Conservation (phyloP, 148 eudicot genomes). For the Rhododendron kiyosumense region DNA sequence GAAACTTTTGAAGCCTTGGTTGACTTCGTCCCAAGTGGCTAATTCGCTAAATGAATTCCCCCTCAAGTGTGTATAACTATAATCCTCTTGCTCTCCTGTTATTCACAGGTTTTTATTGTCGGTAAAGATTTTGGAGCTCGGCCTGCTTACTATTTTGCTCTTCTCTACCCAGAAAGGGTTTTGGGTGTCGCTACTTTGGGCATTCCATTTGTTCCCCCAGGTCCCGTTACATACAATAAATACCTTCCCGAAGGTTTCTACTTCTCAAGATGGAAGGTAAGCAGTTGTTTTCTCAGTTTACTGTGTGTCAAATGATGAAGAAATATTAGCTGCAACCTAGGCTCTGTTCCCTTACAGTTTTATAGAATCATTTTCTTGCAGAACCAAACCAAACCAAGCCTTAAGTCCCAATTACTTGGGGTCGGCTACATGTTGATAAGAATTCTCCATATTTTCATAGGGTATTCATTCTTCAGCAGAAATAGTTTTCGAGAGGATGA, state of each 20-base stretch:
- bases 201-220: constrained; percentile 29
- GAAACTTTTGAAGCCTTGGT: neutral
- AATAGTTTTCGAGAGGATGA: neutral
- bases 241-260: constrained; percentile 40
- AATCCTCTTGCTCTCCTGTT: neutral
- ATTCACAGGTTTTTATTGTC: constrained; percentile 31
- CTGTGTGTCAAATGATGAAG: too few species aligned
- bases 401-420: too few species aligned
- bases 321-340: neutral
- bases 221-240: constrained; percentile 8
- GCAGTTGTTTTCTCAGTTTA: neutral
- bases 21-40: neutral
- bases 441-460: neutral
- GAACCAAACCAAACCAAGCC: too few species aligned
- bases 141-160: constrained; percentile 23
- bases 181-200: constrained; percentile 36
- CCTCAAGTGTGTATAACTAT: neutral
- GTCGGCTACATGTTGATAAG: neutral
- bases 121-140: constrained; percentile 41
- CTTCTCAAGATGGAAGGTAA: constrained; percentile 35
- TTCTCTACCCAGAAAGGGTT: constrained; percentile 33
- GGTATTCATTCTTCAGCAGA: neutral
- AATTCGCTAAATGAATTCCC: neutral
- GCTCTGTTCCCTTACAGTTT: neutral
- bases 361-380: neutral